A percentile compares a stretch with the other conserved stretches of the same genome.
Conservation (phyloP, 306 rosid species). For the Castanea mollissima region DNA sequence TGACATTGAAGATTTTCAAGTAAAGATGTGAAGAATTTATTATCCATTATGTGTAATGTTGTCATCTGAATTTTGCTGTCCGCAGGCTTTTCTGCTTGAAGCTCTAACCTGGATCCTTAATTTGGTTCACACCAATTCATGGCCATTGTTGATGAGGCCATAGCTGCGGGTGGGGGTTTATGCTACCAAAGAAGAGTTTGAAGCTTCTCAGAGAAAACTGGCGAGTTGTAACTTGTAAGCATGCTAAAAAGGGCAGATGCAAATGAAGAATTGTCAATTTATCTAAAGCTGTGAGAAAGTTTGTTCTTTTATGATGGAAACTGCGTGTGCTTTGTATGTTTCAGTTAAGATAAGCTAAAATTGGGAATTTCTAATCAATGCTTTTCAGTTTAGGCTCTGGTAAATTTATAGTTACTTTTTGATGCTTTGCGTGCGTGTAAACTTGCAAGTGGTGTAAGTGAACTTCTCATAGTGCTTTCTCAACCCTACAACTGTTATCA, state of each 20-base stretch:
- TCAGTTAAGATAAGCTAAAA: too few relatives aligned
- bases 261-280: too few relatives aligned
- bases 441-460: too few relatives aligned
- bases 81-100: constrained; percentile 77
- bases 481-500: too few relatives aligned
- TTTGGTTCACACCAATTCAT: constrained; percentile 75
- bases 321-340: too few relatives aligned
- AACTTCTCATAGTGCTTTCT: too few relatives aligned
- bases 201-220: constrained; percentile 67
- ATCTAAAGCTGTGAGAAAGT: constrained; percentile 11
- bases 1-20: constrained; percentile 80
- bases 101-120: constrained; percentile 80
- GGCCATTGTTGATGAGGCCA: constrained; percentile 70
- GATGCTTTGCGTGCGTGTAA: too few relatives aligned
- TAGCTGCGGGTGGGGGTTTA: constrained; percentile 58
- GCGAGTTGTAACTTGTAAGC: constrained; percentile 35
- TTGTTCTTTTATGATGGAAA: neutral
- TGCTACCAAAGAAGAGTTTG: constrained; percentile 72
- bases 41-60: constrained; percentile 25
- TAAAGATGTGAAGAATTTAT: constrained; percentile 65
- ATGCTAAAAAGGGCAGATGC: too few relatives aligned
- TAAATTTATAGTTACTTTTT: too few relatives aligned
- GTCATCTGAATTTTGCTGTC: constrained; percentile 1
- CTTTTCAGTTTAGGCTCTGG: too few relatives aligned
- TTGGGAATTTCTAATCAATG: too few relatives aligned